A percentile compares a stretch with the other conserved stretches of the same genome.
Evolutionary conservation across 169 alveolate genomes (phyloP).

Genomic region (Cryptosporidium parvum): DNA sequence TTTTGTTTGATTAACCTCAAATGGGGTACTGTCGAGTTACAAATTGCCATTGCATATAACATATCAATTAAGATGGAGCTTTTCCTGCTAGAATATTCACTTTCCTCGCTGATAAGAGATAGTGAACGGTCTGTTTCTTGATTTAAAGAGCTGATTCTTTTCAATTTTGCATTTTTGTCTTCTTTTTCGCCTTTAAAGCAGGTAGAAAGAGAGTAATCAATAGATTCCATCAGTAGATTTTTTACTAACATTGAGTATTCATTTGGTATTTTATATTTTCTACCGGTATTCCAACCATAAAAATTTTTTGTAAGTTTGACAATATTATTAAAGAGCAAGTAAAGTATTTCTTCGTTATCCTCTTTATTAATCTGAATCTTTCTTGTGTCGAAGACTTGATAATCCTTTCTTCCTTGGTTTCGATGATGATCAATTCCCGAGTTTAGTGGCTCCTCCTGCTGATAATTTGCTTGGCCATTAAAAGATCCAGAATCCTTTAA

Average conservation of each 20-base stretch:
- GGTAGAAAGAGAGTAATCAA: constrained; percentile 29
- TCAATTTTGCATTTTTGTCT: neutral
- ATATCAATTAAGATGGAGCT: constrained; percentile 31
- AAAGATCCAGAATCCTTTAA: neutral
- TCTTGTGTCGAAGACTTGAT: constrained; percentile 15
- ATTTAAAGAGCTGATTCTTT: neutral
- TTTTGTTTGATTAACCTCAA: constrained; percentile 17
- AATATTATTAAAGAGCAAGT: constrained; percentile 51
- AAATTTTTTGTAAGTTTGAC: constrained; percentile 33
- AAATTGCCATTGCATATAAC: constrained; percentile 73
- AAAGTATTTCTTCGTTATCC: constrained; percentile 59
- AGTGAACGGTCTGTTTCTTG: neutral
- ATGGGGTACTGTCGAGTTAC: constrained; percentile 69
- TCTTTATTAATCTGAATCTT: constrained; percentile 32
- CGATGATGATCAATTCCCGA: neutral
- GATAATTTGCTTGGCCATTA: neutral
- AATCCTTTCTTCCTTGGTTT: neutral
- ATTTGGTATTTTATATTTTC: constrained; percentile 13
- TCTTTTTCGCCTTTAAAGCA: constrained; percentile 11
- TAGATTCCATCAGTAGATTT: constrained; percentile 23
- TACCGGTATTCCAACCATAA: constrained; percentile 44
- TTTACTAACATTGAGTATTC: constrained; percentile 46
- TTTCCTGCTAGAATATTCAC: neutral
- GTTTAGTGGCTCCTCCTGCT: neutral
- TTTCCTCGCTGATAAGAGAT: neutral